Evolutionary conservation across 345 rosid species (phyloP).

Genomic region (Camelina laxa): DNA sequence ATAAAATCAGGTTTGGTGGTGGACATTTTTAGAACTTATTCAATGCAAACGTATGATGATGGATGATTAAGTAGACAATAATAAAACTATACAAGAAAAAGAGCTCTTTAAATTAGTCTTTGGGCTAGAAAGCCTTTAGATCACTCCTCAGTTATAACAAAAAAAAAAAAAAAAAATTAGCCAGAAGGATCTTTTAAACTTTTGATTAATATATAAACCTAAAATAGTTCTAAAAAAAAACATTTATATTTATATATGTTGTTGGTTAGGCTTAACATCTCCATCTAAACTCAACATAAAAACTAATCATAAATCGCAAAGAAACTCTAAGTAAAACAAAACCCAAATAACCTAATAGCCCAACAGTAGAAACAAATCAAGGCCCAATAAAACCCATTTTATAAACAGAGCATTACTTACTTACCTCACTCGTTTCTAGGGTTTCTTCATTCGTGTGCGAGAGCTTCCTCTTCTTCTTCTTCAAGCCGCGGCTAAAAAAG

Average conservation of each 20-base stretch:
- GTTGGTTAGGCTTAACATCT: no score
- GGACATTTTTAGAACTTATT: constrained; percentile 4
- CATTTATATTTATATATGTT: no score
- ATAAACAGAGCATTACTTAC: neutral
- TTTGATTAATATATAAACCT: neutral
- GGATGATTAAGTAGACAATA: constrained; percentile 2
- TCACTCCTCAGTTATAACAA: no score
- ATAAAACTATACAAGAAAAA: constrained; percentile 10
- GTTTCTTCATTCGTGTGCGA: constrained; percentile 12
- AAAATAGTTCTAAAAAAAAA: no score
- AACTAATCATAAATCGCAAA: neutral
- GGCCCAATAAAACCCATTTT: constrained; percentile 35
- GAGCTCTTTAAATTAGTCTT: constrained; percentile 4
- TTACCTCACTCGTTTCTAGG: neutral
- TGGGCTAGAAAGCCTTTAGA: no score
- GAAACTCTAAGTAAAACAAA: neutral
- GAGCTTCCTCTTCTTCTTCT: neutral
- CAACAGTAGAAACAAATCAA: neutral
- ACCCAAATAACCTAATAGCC: neutral
- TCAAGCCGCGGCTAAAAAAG: constrained; percentile 25
- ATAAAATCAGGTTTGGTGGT: constrained; percentile 12
- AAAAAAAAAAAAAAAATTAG: no score
- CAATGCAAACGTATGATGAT: neutral
- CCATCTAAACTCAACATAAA: no score
- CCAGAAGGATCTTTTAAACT: neutral